A percentile compares a stretch with the other conserved stretches of the same genome.
These are phyloP conservation scores for Cercospora sp. DNA, from an alignment of 2,329 filamentous ascomycete species.

Conservation along the genomic window DNA sequence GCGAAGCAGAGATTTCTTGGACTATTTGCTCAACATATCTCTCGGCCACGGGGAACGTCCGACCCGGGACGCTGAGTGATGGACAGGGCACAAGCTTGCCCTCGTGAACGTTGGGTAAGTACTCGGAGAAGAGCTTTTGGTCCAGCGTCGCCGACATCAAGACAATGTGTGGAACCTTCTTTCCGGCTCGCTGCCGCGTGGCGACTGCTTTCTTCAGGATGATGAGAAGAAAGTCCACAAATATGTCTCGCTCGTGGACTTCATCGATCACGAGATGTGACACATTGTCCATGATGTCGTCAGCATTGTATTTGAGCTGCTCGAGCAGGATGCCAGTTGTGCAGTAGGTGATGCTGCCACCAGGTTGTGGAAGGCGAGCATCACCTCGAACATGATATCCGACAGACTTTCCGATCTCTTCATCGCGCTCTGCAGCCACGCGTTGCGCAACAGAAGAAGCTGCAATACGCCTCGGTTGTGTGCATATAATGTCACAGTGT, in stretches of 20 bases:
- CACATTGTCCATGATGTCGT: conserved; percentile 43
- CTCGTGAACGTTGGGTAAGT: conserved; percentile 42
- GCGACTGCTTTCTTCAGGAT: conserved; percentile 46
- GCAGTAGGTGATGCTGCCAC: conserved; percentile 51
- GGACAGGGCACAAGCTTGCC: conserved; percentile 43
- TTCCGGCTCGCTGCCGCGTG: conserved; percentile 37
- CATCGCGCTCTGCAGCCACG: conserved; percentile 50
- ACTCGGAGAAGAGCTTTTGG: conserved; percentile 47
- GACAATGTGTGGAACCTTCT: conserved; percentile 46
- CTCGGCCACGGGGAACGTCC: conserved; percentile 47
- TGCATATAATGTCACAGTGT: conserved; percentile 52
- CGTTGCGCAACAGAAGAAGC: conserved; percentile 49
- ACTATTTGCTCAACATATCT: conserved; percentile 47
- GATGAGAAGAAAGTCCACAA: conserved; percentile 50
- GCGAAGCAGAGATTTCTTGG: conserved; percentile 32
- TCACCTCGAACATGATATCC: conserved; percentile 52
- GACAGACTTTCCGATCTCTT: conserved; percentile 44
- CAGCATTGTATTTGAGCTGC: conserved; percentile 44
- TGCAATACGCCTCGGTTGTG: conserved; percentile 52
- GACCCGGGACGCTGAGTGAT: conserved; percentile 46
- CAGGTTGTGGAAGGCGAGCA: conserved; percentile 35
- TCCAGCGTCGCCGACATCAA: conserved; percentile 54
- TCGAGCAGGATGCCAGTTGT: conserved; percentile 53
- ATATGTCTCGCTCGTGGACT: conserved; percentile 50
- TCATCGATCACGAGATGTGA: conserved; percentile 56